phyloP scores from a whole-genome alignment of 75 land plant species.

The Chamaecyparis obtusa region DNA sequence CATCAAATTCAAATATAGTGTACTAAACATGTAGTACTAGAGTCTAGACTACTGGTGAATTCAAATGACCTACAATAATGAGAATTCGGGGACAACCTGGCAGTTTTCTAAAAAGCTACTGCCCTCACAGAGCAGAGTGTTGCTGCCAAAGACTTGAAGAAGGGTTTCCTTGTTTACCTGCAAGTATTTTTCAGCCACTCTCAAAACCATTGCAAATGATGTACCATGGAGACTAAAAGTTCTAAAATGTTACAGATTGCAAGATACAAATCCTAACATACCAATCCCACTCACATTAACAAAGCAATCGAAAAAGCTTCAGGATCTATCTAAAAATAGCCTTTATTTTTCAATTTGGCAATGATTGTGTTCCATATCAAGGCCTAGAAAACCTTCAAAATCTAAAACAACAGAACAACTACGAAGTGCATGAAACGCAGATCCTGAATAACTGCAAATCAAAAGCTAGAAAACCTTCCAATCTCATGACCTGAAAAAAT shows the following conservation, averaged over 20 bases:
- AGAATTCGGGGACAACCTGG: background rate
- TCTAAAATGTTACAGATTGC: background rate
- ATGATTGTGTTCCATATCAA: background rate
- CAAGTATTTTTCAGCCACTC: background rate
- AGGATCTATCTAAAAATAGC: background rate
- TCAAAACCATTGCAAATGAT: constrained; percentile 3
- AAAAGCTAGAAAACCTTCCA: background rate
- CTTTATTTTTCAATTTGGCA: background rate
- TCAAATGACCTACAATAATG: background rate
- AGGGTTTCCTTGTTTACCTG: constrained; percentile 3
- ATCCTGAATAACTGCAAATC: background rate
- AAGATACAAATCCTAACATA: constrained; percentile 5
- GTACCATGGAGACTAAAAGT: background rate
- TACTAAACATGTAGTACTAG: background rate
- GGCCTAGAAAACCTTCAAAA: background rate
- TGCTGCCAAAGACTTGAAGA: constrained; percentile 1
- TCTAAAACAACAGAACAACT: background rate
- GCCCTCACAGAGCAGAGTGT: background rate
- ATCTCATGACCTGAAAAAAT: background rate
- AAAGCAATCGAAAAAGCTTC: background rate
- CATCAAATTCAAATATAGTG: no score
- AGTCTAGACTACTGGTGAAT: no score
- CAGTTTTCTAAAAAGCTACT: background rate
- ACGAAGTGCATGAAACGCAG: background rate
- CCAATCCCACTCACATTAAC: background rate